A percentile compares a stretch with the other conserved stretches of the same genome.
phyloP scores from a whole-genome alignment of 192 early-diverging fungal genomes.

The Pilobolus umbonatus region DNA sequence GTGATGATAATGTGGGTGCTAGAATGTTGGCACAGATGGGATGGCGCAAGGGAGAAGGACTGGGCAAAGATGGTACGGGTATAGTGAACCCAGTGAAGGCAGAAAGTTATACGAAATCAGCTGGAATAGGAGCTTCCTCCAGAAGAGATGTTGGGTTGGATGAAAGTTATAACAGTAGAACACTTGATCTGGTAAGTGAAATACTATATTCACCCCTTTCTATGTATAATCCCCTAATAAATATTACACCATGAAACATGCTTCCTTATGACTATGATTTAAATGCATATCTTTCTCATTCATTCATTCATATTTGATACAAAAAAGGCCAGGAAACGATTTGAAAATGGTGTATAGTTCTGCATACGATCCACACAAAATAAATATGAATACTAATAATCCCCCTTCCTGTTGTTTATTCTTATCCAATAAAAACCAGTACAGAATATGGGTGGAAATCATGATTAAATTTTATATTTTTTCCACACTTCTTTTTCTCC shows the following conservation, averaged over 20 bases:
- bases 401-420: no score
- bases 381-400: no score
- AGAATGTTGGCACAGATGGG: conserved; percentile 86
- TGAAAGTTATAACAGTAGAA: conserved; percentile 20
- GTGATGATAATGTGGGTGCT: conserved; percentile 57
- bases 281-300: neutral
- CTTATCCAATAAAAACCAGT: no score
- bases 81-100: conserved; percentile 87
- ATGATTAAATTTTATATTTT: conserved; percentile 2
- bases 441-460: no score
- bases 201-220: neutral
- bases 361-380: no score
- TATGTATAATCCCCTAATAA: neutral
- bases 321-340: conserved; percentile 8
- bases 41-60: conserved; percentile 80
- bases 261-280: neutral
- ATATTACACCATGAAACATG: no score
- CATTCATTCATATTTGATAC: neutral
- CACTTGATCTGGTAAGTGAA: conserved; percentile 24
- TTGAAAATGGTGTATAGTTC: no score
- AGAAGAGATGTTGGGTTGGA: conserved; percentile 13
- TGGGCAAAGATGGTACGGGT: conserved; percentile 81
- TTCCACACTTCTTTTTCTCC: no score
- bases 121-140: conserved; percentile 39
- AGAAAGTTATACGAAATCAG: conserved; percentile 46